These are phyloP conservation scores for Pseudohyphozyma bogoriensis DNA, from an alignment of 768 basidiomycete genomes.

Conservation along the genomic window DNA sequence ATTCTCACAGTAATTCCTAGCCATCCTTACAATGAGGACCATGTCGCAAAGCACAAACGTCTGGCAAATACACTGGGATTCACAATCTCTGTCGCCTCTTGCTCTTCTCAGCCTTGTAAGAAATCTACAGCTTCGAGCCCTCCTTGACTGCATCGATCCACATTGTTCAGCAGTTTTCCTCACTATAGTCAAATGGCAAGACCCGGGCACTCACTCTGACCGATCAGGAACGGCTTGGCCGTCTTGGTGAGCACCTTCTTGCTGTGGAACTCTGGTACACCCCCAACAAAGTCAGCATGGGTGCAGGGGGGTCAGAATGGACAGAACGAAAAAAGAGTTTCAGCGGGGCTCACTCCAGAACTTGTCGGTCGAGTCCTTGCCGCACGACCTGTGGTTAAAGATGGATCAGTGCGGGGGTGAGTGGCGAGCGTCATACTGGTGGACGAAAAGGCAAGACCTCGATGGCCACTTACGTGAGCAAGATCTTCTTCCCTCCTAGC, in stretches of 20 bases:
- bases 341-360: conserved; percentile 29
- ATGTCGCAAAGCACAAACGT: too few species aligned
- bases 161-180: too few species aligned
- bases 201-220: conserved; percentile 8
- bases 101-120: too few species aligned
- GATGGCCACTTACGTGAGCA: conserved; percentile 9
- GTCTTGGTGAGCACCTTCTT: conserved; percentile 24
- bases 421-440: neutral
- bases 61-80: too few species aligned
- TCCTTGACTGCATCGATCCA: too few species aligned
- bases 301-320: neutral
- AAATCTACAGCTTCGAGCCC: too few species aligned
- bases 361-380: conserved; percentile 20
- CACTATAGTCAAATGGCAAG: too few species aligned
- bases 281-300: neutral
- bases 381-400: conserved; percentile 8
- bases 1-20: too few species aligned
- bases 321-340: too few species aligned
- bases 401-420: neutral
- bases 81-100: too few species aligned
- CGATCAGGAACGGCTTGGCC: conserved; percentile 19
- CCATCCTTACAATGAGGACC: too few species aligned
- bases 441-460: neutral
- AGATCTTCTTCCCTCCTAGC: conserved; percentile 21
- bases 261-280: conserved; percentile 22